phyloP scores from a whole-genome alignment of 371 early-diverging fungal genomes.

The Apophysomyces sp. region DNA sequence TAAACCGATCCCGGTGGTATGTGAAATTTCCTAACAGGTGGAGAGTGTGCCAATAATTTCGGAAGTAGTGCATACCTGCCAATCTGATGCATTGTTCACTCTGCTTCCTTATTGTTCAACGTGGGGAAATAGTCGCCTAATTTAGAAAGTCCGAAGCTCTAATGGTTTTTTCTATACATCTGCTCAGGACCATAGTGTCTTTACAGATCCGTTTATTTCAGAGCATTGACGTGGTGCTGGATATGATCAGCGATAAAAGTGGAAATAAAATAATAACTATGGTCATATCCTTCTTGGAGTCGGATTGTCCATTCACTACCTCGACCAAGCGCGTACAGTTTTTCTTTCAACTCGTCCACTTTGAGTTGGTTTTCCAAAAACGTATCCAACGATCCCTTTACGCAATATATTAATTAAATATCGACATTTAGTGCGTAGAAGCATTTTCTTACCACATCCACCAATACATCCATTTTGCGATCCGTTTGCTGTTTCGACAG shows the following conservation, averaged over 20 bases:
- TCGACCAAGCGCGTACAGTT: slow-evolving; percentile 36
- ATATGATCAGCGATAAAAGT: slow-evolving; percentile 82
- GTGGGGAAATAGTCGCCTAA: too few species aligned
- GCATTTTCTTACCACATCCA: slow-evolving; percentile 37
- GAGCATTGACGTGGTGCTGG: slow-evolving; percentile 65
- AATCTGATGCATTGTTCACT: too few species aligned
- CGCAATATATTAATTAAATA: too few species aligned
- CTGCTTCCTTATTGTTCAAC: too few species aligned
- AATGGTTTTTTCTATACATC: too few species aligned
- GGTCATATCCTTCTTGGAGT: slow-evolving; percentile 83
- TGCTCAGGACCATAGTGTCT: too few species aligned
- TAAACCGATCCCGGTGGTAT: too few species aligned
- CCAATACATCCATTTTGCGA: slow-evolving; percentile 35
- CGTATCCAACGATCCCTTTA: background rate
- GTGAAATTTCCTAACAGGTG: too few species aligned
- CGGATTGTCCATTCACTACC: slow-evolving; percentile 57
- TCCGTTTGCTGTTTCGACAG: slow-evolving; percentile 29
- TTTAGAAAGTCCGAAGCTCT: too few species aligned
- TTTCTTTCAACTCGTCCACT: slow-evolving; percentile 55
- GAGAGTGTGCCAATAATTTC: too few species aligned
- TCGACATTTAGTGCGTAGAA: background rate
- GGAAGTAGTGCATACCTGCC: too few species aligned
- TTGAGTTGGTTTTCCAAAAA: slow-evolving; percentile 60
- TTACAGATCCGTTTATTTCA: slow-evolving; percentile 33
- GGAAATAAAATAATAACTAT: slow-evolving; percentile 81